Base-by-base conservation (phyloP, 106 monocot genomes). In the Dendrobium catenatum region DNA sequence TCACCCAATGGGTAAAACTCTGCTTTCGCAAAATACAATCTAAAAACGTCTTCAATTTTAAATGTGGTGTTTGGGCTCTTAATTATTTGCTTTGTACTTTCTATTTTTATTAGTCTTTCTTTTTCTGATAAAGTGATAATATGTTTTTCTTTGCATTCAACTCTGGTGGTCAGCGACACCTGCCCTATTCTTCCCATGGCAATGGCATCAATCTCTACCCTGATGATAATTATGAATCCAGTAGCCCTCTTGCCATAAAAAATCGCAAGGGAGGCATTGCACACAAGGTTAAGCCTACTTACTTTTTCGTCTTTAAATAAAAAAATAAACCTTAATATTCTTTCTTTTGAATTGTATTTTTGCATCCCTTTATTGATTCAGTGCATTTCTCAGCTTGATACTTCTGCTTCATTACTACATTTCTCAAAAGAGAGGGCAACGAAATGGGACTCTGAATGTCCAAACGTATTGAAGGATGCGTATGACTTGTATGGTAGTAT, bases 381-480 rank as follows among this genome's bases (percentile, higher is more conserved):
- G 13, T 78, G 42, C 10, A 77, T 43, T 55, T 10, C 82, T 87
- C 89, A 93, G 92, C 74, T 76, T 70, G 94, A 83, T 76, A 83
- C 78, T 41, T 90, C 77, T 27, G 42, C 77, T 40, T 81, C 83
- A 75, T 78, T 90, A 27, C 81, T 85, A 0, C 78, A 91, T 80
- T 81, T 44, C 79, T 82, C 85, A 27, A 89, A 89, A 83, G 98
- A 98, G 91, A 85, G 81, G 73, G 92, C 91, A 80, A 98, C 94
- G 0, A 98, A 98, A 79, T 98, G 98, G 98, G 93, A 98, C 79
- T 85, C 88, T 73, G 89, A 80, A 22, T 75, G 44, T 55, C 81
- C 84, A 10, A 88, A 79, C 54, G 78, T 87, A 33, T 81, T 83
- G 1, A 85, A 88, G 13, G 86, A 85, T 13, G 84, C 79, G 9